Evolutionary conservation across 2,329 filamentous ascomycete species (phyloP), one percentile per base, ranked within the genome.

Genomic region (Fusarium agapanthi): DNA sequence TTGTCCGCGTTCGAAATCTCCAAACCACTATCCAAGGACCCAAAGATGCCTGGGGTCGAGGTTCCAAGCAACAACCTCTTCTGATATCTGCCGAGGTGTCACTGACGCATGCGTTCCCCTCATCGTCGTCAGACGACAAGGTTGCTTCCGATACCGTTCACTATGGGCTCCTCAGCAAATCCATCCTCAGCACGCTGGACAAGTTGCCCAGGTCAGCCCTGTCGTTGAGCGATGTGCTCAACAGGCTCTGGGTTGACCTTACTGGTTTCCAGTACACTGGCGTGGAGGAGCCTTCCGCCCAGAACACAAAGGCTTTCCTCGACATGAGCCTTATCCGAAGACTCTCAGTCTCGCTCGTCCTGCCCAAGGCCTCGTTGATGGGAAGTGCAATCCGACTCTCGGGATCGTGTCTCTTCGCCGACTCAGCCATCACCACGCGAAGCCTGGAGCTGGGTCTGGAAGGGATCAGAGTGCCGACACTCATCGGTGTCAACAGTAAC

Each of bases 401-500:
- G 3, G 82, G 81, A 4, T 82, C 81, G n/a, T 83, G 84, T 15
- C 79, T 83, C 34, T 88, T 84, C 73, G 77, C 71, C 72, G 80
- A 71, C 67, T 77, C 72, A 10, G 71, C 62, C 3, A 63, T 79
- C 56, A 72, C 72, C 7, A 73, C 73, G 34, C 79, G 80, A 26
- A 80, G 77, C 18, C 34, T 78, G 61, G 78, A 43, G 34, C 78
- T 92, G 50, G 83, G 84, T 41, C 79, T 94, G 14, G 85, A 86
- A 51, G 86, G 87, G 26, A 79, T 95, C 56, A 86, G 86, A 41
- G 85, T 94, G 15, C 91, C 92, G 32, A 90, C 89, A 37, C 80
- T 95, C 55, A 88, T 95, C 51, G 93, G 93, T 2, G 88, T 95
- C 34, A 94, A 95, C 76, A 80, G 84, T 28, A 92, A 94, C 75